These are phyloP conservation scores for Backusella australiensis DNA, from an alignment of 192 early-diverging fungal species.

Conservation along the genomic window DNA sequence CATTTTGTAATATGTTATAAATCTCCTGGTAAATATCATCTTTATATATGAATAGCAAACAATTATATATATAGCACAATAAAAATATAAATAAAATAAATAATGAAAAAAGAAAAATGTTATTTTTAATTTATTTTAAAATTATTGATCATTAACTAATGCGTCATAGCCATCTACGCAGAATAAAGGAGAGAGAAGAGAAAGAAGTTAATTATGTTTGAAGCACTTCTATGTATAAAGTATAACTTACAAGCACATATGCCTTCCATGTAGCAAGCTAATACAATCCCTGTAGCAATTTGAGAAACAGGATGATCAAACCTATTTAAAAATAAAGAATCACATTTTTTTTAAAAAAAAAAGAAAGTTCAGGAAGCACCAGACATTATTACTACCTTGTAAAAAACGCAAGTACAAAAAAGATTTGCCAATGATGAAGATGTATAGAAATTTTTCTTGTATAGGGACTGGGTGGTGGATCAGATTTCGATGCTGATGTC, in stretches of 20 bases:
- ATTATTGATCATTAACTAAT: constrained; percentile 20
- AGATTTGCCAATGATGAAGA: constrained; percentile 84
- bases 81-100: not conserved
- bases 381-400: constrained; percentile 37
- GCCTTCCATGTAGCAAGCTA: constrained; percentile 76
- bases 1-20: not conserved
- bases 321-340: constrained; percentile 24
- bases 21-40: not conserved
- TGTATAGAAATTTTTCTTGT: constrained; percentile 46
- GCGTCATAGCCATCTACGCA: constrained; percentile 24
- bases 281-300: constrained; percentile 63
- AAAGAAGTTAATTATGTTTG: not conserved
- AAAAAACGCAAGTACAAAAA: constrained; percentile 78
- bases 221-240: not conserved
- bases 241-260: constrained; percentile 37
- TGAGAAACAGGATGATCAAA: constrained; percentile 69
- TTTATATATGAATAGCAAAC: not conserved
- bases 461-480: not conserved
- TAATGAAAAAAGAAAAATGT: not conserved
- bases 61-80: constrained; percentile 2
- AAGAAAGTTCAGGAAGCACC: not conserved
- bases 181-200: not conserved
- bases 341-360: not conserved
- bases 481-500: not conserved
- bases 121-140: not conserved